Evolutionary conservation across 805 yeast genomes (phyloP), one percentile per base, ranked within the genome.

Genomic region (Yarrowia bubula): DNA sequence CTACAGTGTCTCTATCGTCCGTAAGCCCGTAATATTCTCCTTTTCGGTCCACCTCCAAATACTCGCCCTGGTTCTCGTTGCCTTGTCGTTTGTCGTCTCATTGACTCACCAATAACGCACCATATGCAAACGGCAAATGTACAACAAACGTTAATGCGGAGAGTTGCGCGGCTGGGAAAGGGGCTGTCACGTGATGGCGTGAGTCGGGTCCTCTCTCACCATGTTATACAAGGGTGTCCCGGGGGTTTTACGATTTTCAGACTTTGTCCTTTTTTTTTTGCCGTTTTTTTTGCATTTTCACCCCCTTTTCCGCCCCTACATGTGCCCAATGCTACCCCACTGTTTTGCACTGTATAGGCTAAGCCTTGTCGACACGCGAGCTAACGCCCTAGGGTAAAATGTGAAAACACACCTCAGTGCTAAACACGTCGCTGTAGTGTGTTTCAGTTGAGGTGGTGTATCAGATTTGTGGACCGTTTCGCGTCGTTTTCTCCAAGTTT

Each of bases 111-210:
- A 35, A 4, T 4, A 35, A 48, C 55, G 55, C 55, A 48, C 41
- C 15, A 18, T 8, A 48, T 48, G 55, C 55, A 48, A 48, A 33
- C 55, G 55, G 55, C 58, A 51, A 51, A 37, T 51, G 58, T 51
- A 38, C 14, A 51, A 41, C 18, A 51, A 51, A 42, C 22, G 28
- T 22, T 17, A 51, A 37, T 32, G 22, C 22, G 43, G 43, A 22
- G 28, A 22, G 58, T 51, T 51, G 58, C 58, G 58, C 58, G 58
- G 58, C 58, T 51, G 58, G 41, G 17, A 32, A 48, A 18, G 41
- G 55, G 55, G 31, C 18, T 31, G 31, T 35, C 46, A 42, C 46
- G 31, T 42, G 46, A 28, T 6, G 48, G n/a, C 5, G 32, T 4
- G 14, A 9, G 44, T 4, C 14, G 3, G 42, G 32, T 22, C 14